Conservation (phyloP, 163 green algal genomes). For the Scenedesmus sp. region DNA sequence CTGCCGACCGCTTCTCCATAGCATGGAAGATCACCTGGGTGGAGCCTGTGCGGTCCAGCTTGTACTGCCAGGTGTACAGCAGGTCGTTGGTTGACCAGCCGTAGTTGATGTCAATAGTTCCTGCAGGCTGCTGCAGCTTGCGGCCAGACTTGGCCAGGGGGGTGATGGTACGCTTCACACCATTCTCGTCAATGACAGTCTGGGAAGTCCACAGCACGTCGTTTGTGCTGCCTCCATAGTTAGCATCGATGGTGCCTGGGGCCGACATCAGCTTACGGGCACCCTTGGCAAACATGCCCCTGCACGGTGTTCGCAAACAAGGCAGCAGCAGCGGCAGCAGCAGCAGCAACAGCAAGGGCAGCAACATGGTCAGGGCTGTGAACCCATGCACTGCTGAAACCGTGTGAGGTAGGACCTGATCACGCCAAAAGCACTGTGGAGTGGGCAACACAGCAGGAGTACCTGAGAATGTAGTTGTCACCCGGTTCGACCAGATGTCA, state of each 20-base stretch:
- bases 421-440: neutral
- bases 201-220: neutral
- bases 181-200: neutral
- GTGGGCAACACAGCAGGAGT: neutral
- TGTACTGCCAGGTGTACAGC: constrained; percentile 13
- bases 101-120: neutral
- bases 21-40: neutral
- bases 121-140: neutral
- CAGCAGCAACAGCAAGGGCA: neutral
- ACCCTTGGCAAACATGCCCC: neutral
- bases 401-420: neutral
- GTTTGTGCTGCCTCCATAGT: neutral
- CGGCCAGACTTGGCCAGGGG: neutral
- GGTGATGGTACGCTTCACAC: neutral
- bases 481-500: neutral
- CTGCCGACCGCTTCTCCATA: no score
- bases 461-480: neutral
- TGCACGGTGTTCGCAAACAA: neutral
- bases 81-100: neutral
- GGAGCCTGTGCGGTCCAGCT: neutral
- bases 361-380: neutral
- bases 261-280: neutral
- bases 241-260: neutral
- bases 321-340: neutral
- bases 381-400: neutral